Percentiles rank a stretch among this genome's conserved stretches.
Conservation (phyloP, 1,139 yeast species). For the Debaryomycetaceae sp. region DNA sequence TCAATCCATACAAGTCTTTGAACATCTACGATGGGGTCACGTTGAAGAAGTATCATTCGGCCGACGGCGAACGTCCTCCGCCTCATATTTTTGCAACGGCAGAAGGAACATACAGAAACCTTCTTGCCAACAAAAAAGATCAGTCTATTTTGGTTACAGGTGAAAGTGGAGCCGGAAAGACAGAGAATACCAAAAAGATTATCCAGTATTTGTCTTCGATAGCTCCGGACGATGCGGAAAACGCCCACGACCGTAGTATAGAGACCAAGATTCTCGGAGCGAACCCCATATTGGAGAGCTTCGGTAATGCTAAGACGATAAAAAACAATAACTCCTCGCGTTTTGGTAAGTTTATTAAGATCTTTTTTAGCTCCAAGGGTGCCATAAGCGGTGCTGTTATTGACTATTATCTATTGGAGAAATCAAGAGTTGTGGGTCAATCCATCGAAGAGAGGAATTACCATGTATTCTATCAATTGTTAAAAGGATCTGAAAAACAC, state of each 20-base stretch:
- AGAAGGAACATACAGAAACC: constrained; percentile 78
- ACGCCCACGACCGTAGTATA: constrained; percentile 30
- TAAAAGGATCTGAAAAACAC: constrained; percentile 61
- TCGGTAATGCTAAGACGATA: constrained; percentile 96
- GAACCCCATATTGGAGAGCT: constrained; percentile 91
- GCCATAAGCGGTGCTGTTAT: constrained; percentile 84
- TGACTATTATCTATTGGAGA: constrained; percentile 91
- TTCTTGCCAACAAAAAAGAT: constrained; percentile 66
- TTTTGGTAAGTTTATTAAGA: constrained; percentile 93
- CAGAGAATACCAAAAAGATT: constrained; percentile 95
- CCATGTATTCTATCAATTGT: constrained; percentile 85
- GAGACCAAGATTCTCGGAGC: constrained; percentile 89
- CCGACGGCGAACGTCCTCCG: constrained; percentile 45
- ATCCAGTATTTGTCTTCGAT: constrained; percentile 88
- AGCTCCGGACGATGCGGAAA: constrained; percentile 27
- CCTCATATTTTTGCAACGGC: constrained; percentile 95
- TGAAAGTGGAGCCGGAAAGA: constrained; percentile 98
- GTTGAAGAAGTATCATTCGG: constrained; percentile 49
- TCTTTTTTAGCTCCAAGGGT: constrained; percentile 65
- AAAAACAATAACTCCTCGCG: constrained; percentile 93
- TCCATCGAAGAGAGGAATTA: constrained; percentile 78
- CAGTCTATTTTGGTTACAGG: constrained; percentile 96
- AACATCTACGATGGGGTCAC: constrained; percentile 68
- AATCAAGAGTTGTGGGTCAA: constrained; percentile 88
- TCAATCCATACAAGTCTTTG: constrained; percentile 81